Percentiles rank a stretch among this genome's conserved stretches.
phyloP scores from a whole-genome alignment of 345 rosid species.

The Lumnitzera littorea region DNA sequence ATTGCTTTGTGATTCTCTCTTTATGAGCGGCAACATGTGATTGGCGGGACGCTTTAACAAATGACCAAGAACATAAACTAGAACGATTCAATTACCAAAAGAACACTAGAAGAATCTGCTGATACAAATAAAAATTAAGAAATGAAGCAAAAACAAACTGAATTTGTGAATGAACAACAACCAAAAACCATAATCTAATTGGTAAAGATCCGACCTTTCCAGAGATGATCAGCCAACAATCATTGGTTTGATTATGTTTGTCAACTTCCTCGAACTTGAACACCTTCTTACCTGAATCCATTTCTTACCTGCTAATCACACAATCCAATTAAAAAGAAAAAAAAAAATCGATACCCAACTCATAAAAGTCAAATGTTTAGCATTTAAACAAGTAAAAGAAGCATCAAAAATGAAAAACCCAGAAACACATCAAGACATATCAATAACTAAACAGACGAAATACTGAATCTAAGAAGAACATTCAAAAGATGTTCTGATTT shows the following conservation, averaged over 20 bases:
- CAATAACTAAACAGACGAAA: too few relatives aligned
- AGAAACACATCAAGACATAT: too few relatives aligned
- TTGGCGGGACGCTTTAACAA: too few relatives aligned
- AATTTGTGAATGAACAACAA: background rate
- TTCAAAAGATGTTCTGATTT: too few relatives aligned
- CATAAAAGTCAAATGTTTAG: too few relatives aligned
- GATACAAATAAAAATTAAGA: constrained; percentile 1
- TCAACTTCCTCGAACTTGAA: constrained; percentile 64
- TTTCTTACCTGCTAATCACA: constrained; percentile 21
- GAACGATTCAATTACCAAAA: too few relatives aligned
- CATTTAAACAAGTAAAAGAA: too few relatives aligned
- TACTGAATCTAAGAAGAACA: too few relatives aligned
- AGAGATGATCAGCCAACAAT: constrained; percentile 87
- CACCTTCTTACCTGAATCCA: constrained; percentile 65
- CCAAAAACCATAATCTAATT: background rate
- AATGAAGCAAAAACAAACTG: background rate
- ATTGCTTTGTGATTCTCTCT: too few relatives aligned
- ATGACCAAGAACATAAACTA: too few relatives aligned
- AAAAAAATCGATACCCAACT: background rate
- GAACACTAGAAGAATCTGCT: background rate
- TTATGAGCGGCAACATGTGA: too few relatives aligned
- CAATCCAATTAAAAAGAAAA: constrained; percentile 15
- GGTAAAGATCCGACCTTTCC: constrained; percentile 69
- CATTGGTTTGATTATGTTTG: constrained; percentile 70
- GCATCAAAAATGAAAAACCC: too few relatives aligned